Evolutionary conservation across 2,329 filamentous ascomycete species (phyloP), one percentile per base, ranked within the genome.

Genomic region (Cadophora sp.): DNA sequence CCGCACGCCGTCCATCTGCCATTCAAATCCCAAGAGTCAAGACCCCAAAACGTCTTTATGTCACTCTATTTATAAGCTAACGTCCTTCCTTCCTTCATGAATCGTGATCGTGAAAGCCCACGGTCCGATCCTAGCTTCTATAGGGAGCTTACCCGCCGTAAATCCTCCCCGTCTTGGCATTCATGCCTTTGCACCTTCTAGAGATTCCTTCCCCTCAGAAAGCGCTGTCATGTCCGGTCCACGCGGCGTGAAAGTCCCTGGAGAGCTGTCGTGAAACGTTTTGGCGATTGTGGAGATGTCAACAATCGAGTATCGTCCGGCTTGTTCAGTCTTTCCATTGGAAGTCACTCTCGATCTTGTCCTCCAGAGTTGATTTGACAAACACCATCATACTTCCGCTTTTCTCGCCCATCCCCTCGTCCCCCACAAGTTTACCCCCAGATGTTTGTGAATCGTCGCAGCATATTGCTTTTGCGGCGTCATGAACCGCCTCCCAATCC

Each of bases 401-500:
- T 13, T 75, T 76, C 48, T 82, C 79, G 66, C 85, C 85, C 60
- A 79, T 33, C 77, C 73, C 64, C 78, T 78, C 62, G 75, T 76
- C 64, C 73, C 70, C 68, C 73, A 75, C 74, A 16, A 51, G 59
- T 36, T 72, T 68, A 18, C 68, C 73, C 53, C 71, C 73, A 36
- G 59, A 72, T 51, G 41, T 59, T 18, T 76, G 73, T 11, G 76
- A 77, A 27, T 63, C 69, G 30, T 82, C 81, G 67, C 82, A 90
- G 78, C 94, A 97, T 58, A 90, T 83, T 47, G 81, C 80, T 75
- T 88, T 84, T 41, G 91, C 93, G 53, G 83, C 81, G 68, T 89
- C 84, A 71, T 89, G 87, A 20, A 91, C 87, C 51, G 84, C 81
- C 65, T 93, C 87, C 93, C 94, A 97, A 70, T 91, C 89, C 16